Evolutionary conservation across 176 grass and related monocot genomes (phyloP).

Genomic region (Aegilops speltoides): DNA sequence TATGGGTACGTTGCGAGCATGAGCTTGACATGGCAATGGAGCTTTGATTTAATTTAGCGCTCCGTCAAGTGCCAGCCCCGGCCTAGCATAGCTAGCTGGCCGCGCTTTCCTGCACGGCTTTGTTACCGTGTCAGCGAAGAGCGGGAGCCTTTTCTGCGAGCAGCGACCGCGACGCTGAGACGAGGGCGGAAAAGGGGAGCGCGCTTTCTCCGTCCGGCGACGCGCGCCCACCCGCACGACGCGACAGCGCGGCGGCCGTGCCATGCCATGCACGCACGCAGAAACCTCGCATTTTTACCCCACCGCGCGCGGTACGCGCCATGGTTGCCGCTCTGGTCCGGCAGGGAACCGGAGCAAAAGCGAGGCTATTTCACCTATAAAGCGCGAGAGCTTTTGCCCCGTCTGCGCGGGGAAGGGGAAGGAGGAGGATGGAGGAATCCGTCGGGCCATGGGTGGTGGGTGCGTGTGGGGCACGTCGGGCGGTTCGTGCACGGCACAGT

Average conservation of each 20-base stretch:
- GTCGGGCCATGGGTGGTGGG: conserved; percentile 5
- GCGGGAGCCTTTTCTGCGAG: background rate
- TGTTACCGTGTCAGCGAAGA: background rate
- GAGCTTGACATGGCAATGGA: background rate
- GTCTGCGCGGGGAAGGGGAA: background rate
- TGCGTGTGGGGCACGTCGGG: conserved; percentile 18
- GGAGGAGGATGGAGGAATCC: background rate
- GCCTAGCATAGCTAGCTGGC: background rate
- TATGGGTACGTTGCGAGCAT: background rate
- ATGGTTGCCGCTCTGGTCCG: background rate
- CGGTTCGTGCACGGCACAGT: background rate
- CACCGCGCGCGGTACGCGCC: background rate
- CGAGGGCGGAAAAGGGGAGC: background rate
- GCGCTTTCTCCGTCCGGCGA: conserved; percentile 11
- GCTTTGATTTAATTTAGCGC: background rate
- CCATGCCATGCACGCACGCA: background rate
- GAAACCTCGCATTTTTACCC: background rate
- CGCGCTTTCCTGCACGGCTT: background rate
- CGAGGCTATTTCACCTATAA: background rate
- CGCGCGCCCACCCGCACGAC: background rate
- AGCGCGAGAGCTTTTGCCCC: background rate
- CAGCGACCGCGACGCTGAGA: background rate
- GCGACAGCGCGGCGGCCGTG: background rate
- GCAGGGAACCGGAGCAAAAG: background rate
- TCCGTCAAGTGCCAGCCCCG: background rate